Percentiles rank a stretch among this genome's conserved stretches.
These are phyloP conservation scores for Acanthamoeba culbertsoni DNA, from an alignment of 208 protist genomes.

Conservation along the genomic window DNA sequence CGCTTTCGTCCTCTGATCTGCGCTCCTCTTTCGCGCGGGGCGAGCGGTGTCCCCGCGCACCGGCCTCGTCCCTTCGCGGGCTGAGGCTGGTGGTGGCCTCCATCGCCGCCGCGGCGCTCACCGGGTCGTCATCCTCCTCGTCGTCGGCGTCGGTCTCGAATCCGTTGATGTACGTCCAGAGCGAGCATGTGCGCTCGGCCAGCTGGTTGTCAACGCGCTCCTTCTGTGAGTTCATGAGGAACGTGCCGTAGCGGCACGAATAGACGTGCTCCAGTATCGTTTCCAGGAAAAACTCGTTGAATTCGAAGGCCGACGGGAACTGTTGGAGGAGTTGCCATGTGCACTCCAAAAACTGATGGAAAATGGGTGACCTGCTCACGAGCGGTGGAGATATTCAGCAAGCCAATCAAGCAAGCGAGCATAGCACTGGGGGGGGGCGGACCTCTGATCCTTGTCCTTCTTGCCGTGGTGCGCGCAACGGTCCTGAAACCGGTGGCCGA, in stretches of 20 bases:
- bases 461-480: constrained; percentile 9
- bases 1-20: background rate
- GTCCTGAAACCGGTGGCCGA: constrained; percentile 75
- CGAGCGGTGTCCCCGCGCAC: background rate
- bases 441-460: background rate
- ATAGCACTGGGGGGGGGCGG: background rate
- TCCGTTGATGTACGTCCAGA: constrained; percentile 47
- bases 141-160: background rate
- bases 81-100: background rate
- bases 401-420: background rate
- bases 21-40: background rate
- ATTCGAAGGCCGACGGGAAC: constrained; percentile 94
- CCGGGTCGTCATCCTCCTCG: background rate
- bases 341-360: constrained; percentile 92
- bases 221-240: constrained; percentile 63
- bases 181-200: background rate
- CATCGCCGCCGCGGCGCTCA: background rate
- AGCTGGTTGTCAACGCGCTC: background rate
- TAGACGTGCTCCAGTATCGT: constrained; percentile 87
- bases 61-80: background rate
- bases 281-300: constrained; percentile 89
- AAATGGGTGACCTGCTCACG: constrained; percentile 84
- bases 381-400: background rate
- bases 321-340: constrained; percentile 91
- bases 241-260: constrained; percentile 83